Percentiles rank a stretch among this genome's conserved stretches.
These are phyloP conservation scores for Amanita jacksonii DNA, from an alignment of 768 basidiomycete species.

Conservation along the genomic window DNA sequence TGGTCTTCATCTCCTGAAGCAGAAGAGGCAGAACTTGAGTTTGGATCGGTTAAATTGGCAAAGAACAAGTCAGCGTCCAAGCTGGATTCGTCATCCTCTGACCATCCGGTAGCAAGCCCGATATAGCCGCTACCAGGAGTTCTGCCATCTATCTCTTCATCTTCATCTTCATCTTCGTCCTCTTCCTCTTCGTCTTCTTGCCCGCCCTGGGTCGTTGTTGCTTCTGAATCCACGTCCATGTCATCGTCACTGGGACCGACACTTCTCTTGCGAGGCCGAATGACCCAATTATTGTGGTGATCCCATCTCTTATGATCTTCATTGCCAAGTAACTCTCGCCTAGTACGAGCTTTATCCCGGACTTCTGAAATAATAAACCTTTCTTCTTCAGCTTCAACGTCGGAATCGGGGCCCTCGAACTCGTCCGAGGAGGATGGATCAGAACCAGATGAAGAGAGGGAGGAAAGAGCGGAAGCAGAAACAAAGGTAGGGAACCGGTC, in stretches of 20 bases:
- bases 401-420: slow-evolving; percentile 45
- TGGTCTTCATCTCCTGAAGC: slow-evolving; percentile 18
- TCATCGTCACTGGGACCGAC: slow-evolving; percentile 55
- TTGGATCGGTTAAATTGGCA: slow-evolving; percentile 59
- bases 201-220: slow-evolving; percentile 52
- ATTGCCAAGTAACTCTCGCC: slow-evolving; percentile 51
- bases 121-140: slow-evolving; percentile 33
- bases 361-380: slow-evolving; percentile 43
- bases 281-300: slow-evolving; percentile 53
- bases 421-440: slow-evolving; percentile 39
- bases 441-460: slow-evolving; percentile 40
- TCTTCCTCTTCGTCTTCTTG: slow-evolving; percentile 36
- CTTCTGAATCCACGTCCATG: slow-evolving; percentile 54
- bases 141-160: slow-evolving; percentile 37
- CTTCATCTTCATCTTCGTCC: slow-evolving; percentile 27
- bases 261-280: slow-evolving; percentile 59
- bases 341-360: slow-evolving; percentile 42
- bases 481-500: slow-evolving; percentile 57
- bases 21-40: slow-evolving; percentile 20
- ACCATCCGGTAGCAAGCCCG: slow-evolving; percentile 70
- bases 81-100: slow-evolving; percentile 66
- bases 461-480: slow-evolving; percentile 49
- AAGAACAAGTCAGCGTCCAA: slow-evolving; percentile 85
- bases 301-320: slow-evolving; percentile 31
- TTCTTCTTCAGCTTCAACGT: slow-evolving; percentile 54